Base-by-base conservation (phyloP, 148 eudicot genomes). In the Vaccinium myrtillus region DNA sequence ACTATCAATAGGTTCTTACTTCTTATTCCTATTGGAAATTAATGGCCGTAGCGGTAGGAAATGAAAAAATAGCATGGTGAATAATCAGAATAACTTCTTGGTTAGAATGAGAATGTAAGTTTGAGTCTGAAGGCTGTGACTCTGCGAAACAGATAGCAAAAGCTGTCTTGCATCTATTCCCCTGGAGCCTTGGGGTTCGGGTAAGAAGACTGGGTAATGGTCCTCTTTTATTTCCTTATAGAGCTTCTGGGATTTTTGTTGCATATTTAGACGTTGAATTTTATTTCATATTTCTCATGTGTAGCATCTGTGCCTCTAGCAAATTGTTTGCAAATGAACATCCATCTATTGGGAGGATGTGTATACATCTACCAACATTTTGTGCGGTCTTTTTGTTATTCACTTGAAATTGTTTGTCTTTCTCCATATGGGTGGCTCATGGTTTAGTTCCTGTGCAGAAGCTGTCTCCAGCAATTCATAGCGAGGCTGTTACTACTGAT, bases 361-460 rank as follows among this genome's bases (percentile, higher is more conserved):
- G 11, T 3, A 43, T 23, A 36, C 48, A 56, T 78, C 19, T 2
- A 53, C n/a, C 43, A 21, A 78, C 63, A 12, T 53, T n/a, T 78
- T 3, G 4, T 3, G 46, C 16, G 15, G 63, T 56, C 48, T 75
- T 11, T 83, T 83, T 10, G n/a, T 75, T 75, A 48, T 65, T 83
- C 63, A 9, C 46, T 25, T 11, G 13, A 16, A 8, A 61, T 32
- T 19, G 9, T 83, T 85, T 56, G 18, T 43, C 51, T 58, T 80
- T 59, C 51, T 59, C 23, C 67, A 55, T 30, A n/a, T 23, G 12
- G 56, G 73, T 50, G 0, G 13, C 8, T 78, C 69, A 79, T 79
- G 78, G 65, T 59, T 75, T 36, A 48, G 53, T 50, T 65, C 39
- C 2, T 54, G 23, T 85, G 27, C 90, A 93, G 95, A 91, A 86